phyloP scores from a whole-genome alignment of 2,329 filamentous ascomycete species.

The Sordariomycetes sp. region DNA sequence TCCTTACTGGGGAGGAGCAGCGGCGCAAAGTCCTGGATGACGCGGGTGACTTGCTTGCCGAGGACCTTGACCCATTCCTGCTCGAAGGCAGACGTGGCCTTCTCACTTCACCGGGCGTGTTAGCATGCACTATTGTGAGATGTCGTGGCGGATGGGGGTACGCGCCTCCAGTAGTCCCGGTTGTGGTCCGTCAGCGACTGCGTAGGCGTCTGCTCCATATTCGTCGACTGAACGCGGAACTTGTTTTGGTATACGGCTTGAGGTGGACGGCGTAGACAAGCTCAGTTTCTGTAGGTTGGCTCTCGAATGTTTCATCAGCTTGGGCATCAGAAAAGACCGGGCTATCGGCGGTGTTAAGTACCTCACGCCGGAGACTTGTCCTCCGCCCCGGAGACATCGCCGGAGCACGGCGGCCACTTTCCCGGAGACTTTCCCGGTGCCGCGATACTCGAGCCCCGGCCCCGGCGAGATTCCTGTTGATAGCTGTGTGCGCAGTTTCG shows the following conservation, averaged over 20 bases:
- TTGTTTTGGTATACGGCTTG: background rate
- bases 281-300: background rate
- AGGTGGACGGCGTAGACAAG: background rate
- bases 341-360: background rate
- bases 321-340: background rate
- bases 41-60: constrained; percentile 5
- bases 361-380: background rate
- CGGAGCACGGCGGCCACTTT: background rate
- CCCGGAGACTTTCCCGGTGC: constrained; percentile 3
- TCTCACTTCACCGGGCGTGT: background rate
- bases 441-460: background rate
- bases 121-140: background rate
- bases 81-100: background rate
- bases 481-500: background rate
- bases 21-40: constrained; percentile 6
- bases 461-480: background rate
- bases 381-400: background rate
- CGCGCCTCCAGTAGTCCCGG: constrained; percentile 8
- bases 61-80: constrained; percentile 9
- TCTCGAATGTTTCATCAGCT: background rate
- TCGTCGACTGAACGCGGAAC: background rate
- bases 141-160: background rate
- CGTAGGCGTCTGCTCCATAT: constrained; percentile 1
- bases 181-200: constrained; percentile 7
- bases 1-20: constrained; percentile 5